These are phyloP conservation scores for Lichtheimia hyalospora DNA, from an alignment of 371 early-diverging fungal species.

Conservation along the genomic window DNA sequence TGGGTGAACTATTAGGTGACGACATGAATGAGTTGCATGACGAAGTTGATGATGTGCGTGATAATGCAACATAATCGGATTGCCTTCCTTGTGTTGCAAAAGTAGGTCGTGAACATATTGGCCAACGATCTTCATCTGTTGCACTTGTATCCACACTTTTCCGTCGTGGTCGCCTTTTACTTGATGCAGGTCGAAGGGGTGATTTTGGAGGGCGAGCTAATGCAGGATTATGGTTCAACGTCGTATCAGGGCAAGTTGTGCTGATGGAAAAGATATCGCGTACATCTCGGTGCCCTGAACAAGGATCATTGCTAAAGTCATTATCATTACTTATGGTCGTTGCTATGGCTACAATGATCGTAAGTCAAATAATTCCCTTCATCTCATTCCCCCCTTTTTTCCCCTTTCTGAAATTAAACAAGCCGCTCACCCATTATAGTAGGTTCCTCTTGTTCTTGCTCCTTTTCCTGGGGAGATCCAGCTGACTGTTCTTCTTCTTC, in stretches of 20 bases:
- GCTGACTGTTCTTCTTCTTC: constrained; percentile 7
- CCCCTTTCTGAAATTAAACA: no score
- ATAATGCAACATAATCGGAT: constrained; percentile 6
- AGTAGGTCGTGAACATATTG: no score
- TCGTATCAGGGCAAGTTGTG: neutral
- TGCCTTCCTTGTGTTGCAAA: no score
- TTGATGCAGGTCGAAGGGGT: constrained; percentile 27
- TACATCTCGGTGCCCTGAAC: constrained; percentile 28
- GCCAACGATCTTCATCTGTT: no score
- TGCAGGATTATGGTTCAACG: constrained; percentile 5
- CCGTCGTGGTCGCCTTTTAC: constrained; percentile 10
- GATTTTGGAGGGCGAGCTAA: constrained; percentile 45
- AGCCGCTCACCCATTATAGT: no score
- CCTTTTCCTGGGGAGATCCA: neutral
- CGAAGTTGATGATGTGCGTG: constrained; percentile 20
- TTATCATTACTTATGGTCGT: neutral
- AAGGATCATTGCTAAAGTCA: no score
- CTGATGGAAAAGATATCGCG: constrained; percentile 26
- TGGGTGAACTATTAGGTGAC: constrained; percentile 8
- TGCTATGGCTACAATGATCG: neutral
- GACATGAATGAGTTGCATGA: constrained; percentile 20
- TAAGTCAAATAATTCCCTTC: no score
- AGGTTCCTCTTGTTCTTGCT: no score
- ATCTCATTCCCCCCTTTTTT: no score
- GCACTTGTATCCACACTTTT: constrained; percentile 6